Evolutionary conservation across 805 yeast species (phyloP), one percentile per base, ranked within the genome.

Genomic region (Hanseniaspora valbyensis): DNA sequence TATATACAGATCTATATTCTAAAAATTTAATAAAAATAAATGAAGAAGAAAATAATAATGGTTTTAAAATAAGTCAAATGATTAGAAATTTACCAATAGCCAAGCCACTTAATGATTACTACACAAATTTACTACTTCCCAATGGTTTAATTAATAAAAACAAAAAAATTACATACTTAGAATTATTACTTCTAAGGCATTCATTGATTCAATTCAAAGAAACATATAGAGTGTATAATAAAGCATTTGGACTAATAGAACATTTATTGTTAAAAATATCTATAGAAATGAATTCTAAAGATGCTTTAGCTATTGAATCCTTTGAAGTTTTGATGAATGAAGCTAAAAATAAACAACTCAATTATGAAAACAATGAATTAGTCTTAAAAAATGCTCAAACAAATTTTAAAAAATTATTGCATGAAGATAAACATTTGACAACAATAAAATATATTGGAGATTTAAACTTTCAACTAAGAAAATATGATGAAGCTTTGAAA

Each of bases 381-480:
- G 95, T 86, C 58, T 74, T 72, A 55, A 56, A 57, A 2, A 73
- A 81, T 60, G 95, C 95, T 0, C 74, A 74, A 52, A 61, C 67
- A 24, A 75, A 87, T 42, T 72, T 88, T 6, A 67, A 69, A 32
- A 68, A 78, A 36, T 66, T 89, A 19, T 70, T 80, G 46, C 72
- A 76, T 38, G 26, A 32, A 37, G 50, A 74, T 44, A 71, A 78
- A 14, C 90, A 86, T 60, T 88, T 94, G 0, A 66, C 86, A 42
- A 82, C 85, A 0, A 73, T 81, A 59, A 88, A 88, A 62, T 67
- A 85, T 56, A 77, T 83, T 1, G 96, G 88, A 0, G 96, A 89
- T 64, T 64, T 82, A 42, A 81, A 86, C 9, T 74, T 73, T 54
- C 68, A 73, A 41, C 66, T 71, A 52, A 71, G 75, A 2, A 65